A percentile compares a stretch with the other conserved stretches of the same genome.
phyloP scores from a whole-genome alignment of 108 stramenopile genomes.

The Chaetoceros muelleri region DNA sequence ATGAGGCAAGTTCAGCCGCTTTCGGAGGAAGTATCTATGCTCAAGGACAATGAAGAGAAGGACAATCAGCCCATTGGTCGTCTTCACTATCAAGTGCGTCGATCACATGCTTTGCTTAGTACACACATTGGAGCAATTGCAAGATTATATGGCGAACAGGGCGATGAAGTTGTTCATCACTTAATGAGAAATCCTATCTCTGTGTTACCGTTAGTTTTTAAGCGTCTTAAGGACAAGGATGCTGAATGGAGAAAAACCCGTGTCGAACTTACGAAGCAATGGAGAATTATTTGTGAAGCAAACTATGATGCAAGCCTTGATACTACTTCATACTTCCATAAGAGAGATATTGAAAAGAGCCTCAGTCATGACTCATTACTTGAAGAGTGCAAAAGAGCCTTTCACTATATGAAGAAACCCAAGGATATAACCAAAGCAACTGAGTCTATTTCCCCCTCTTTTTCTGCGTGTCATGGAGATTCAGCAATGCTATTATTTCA shows the following conservation, averaged over 20 bases:
- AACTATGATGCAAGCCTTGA: conserved; percentile 65
- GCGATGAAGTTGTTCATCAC: conserved; percentile 91
- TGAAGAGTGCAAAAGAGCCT: conserved; percentile 56
- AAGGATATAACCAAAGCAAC: conserved; percentile 16
- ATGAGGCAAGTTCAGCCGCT: conserved; percentile 86
- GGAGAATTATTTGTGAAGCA: conserved; percentile 44
- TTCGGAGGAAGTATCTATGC: conserved; percentile 74
- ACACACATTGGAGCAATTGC: conserved; percentile 78
- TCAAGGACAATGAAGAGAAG: conserved; percentile 69
- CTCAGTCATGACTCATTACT: conserved; percentile 34
- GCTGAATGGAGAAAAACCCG: conserved; percentile 83
- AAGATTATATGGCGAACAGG: conserved; percentile 71
- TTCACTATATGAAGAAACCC: conserved; percentile 34
- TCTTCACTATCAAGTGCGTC: conserved; percentile 65
- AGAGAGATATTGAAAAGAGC: conserved; percentile 50
- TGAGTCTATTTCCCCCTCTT: conserved; percentile 23
- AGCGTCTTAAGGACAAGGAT: conserved; percentile 94
- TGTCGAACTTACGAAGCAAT: conserved; percentile 41
- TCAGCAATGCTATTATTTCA: conserved; percentile 41
- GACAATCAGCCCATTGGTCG: conserved; percentile 82
- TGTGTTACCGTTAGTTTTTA: conserved; percentile 90
- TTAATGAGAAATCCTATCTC: conserved; percentile 83
- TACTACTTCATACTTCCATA: conserved; percentile 33
- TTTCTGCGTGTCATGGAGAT: conserved; percentile 32
- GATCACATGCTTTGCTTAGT: conserved; percentile 37